phyloP scores from a whole-genome alignment of 2,329 filamentous ascomycete species.

The Talaromyces sp. region DNA sequence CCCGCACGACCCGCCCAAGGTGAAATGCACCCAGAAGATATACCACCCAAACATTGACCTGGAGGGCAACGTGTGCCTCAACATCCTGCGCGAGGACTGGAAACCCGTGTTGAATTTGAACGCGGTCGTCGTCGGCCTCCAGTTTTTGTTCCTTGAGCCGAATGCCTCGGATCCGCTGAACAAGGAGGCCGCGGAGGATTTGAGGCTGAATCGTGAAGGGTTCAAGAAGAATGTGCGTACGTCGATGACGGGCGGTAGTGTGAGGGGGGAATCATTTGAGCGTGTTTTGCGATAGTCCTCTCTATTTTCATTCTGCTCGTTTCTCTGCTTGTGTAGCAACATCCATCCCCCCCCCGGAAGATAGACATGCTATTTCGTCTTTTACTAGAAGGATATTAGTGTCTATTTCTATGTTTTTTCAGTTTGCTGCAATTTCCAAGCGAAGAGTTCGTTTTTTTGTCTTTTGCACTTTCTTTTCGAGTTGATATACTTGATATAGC shows the following conservation, averaged over 20 bases:
- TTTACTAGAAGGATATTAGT: background rate
- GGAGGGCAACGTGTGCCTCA: constrained; percentile 95
- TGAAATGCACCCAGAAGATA: constrained; percentile 95
- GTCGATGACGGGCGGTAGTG: constrained; percentile 73
- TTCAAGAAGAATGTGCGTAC: constrained; percentile 88
- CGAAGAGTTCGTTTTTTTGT: background rate
- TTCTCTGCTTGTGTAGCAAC: background rate
- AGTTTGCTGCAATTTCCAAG: background rate
- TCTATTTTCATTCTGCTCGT: background rate
- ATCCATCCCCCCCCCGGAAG: background rate
- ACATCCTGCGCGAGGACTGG: constrained; percentile 97
- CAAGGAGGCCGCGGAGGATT: constrained; percentile 92
- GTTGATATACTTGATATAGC: background rate
- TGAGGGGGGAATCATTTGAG: constrained; percentile 71
- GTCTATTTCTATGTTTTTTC: background rate
- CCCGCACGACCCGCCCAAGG: constrained; percentile 95
- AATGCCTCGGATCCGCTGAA: constrained; percentile 97
- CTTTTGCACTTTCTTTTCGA: background rate
- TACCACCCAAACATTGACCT: constrained; percentile 99
- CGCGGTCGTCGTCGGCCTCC: constrained; percentile 89
- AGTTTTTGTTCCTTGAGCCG: constrained; percentile 96
- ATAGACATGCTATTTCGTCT: background rate
- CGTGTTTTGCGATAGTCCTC: constrained; percentile 61
- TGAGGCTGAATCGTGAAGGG: constrained; percentile 75
- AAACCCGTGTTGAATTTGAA: constrained; percentile 97